Conservation (phyloP, 1,284 basidiomycete genomes). For the Omphalotus olearius region DNA sequence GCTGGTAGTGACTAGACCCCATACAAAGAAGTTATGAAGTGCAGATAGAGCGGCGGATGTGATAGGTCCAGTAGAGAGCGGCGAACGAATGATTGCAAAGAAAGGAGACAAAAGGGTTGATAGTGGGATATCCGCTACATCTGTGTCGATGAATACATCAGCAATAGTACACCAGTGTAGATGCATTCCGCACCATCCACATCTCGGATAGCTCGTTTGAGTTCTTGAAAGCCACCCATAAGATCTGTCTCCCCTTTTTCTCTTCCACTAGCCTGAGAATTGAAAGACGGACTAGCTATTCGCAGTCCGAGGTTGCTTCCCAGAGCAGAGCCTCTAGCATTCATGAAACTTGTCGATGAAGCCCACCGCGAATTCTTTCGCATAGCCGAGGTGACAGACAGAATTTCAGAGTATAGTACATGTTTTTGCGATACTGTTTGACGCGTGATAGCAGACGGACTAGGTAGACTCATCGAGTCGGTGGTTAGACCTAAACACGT, state of each 20-base stretch:
- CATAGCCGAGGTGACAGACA: constrained; percentile 93
- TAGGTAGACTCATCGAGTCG: constrained; percentile 9
- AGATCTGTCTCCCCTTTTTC: constrained; percentile 71
- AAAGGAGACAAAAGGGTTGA: constrained; percentile 80
- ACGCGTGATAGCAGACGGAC: constrained; percentile 15
- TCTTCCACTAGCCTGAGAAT: constrained; percentile 36
- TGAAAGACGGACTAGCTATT: constrained; percentile 43
- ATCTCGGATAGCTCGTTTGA: constrained; percentile 74
- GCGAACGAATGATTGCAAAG: constrained; percentile 89
- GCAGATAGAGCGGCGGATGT: constrained; percentile 87
- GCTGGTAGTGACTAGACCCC: constrained; percentile 61
- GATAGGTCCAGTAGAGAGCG: constrained; percentile 90
- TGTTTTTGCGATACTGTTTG: constrained; percentile 58
- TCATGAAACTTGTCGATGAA: constrained; percentile 56
- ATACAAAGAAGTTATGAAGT: constrained; percentile 84
- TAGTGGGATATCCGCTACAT: constrained; percentile 52
- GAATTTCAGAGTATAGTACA: constrained; percentile 84
- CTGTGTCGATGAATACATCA: constrained; percentile 32
- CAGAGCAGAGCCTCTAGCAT: constrained; percentile 56
- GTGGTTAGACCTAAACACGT: constrained; percentile 4
- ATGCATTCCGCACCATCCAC: constrained; percentile 56
- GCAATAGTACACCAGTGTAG: constrained; percentile 8
- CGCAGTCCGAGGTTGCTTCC: constrained; percentile 73
- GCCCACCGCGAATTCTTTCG: constrained; percentile 96
- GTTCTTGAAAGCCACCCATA: constrained; percentile 85